Conservation (phyloP, 108 stramenopile genomes). For the Aurantiochytrium sp. region DNA sequence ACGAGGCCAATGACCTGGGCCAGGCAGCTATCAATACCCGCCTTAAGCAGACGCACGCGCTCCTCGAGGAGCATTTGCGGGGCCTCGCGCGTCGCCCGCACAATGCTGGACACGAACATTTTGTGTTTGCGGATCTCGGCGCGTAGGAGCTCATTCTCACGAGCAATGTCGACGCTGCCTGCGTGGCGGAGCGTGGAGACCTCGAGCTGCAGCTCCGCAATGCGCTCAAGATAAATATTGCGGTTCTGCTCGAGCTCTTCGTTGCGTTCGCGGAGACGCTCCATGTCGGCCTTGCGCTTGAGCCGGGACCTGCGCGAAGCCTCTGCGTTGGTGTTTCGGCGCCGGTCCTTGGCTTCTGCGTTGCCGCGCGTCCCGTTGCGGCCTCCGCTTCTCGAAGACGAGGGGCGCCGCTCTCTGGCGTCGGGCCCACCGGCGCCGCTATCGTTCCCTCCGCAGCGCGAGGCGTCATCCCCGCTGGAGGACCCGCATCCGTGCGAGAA, state of each 20-base stretch:
- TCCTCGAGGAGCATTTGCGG: background rate
- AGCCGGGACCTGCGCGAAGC: background rate
- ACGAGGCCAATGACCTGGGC: background rate
- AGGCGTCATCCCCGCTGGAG: no score
- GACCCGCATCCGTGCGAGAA: no score
- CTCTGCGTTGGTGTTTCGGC: background rate
- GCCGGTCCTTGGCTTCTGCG: background rate
- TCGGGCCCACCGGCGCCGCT: no score
- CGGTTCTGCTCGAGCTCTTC: background rate
- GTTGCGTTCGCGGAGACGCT: background rate
- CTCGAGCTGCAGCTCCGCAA: background rate
- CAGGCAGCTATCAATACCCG: background rate
- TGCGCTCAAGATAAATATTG: background rate
- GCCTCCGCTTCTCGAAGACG: no score
- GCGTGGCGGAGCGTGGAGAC: background rate
- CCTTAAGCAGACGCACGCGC: background rate
- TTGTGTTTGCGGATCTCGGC: constrained; percentile 31
- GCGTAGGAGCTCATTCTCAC: background rate
- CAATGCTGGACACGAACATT: background rate
- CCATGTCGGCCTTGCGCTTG: constrained; percentile 22
- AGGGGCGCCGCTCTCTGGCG: no score
- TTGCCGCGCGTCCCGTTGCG: no score
- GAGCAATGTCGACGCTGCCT: background rate
- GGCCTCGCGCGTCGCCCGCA: background rate
- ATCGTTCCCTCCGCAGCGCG: no score